Evolutionary conservation across 176 grass and related monocot species (phyloP), one percentile per base, ranked within the genome.

Genomic region (Rhynchospora tenuis): DNA sequence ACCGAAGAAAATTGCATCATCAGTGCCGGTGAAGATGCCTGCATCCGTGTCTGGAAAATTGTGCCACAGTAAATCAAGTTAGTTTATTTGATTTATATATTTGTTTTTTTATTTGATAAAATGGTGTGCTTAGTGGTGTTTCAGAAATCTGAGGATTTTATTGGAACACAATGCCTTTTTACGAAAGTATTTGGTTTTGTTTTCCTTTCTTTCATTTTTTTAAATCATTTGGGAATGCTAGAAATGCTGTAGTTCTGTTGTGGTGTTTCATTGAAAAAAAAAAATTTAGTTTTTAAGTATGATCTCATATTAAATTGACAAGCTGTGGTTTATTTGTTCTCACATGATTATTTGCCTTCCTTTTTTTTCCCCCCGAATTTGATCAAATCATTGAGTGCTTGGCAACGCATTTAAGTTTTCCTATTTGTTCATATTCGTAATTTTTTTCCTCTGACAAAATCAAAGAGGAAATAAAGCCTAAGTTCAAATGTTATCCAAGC

Each of bases 1-100:
- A 55, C 64, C 0, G 89, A 88, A 29, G 92, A 93, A 20, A 84
- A 93, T 43, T 87, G 74, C 50, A 78, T 95, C 48, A 75, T 90
- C 79, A 95, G 92, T 60, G 86, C 91, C 0, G 96, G 96, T 7
- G 96, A 98, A 86, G 96, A 98, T 12, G 92, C 91, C 12, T 98
- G 93, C 19, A 83, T 98, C 83, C 92, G 96, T 20, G 89, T 95
- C 45, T 98, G 96, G 96, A 95, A 86, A 83, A 70, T 98, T 87
- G 70, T 83, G 29, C 88, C 82, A 16, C 87, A 94, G 68, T 98
- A 89, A 86, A 82, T 57, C 19, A 59, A 38, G 50, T 13, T 38
- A 13, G 51, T 79, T 81, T 83, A 23, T 57, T 74, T 78, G 64
- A 78, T 80, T 69, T 42, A 62, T 68, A 23, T 71, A n/a, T 48